Base-by-base conservation (phyloP, 257 asterid species). In the Plectranthus barbatus region DNA sequence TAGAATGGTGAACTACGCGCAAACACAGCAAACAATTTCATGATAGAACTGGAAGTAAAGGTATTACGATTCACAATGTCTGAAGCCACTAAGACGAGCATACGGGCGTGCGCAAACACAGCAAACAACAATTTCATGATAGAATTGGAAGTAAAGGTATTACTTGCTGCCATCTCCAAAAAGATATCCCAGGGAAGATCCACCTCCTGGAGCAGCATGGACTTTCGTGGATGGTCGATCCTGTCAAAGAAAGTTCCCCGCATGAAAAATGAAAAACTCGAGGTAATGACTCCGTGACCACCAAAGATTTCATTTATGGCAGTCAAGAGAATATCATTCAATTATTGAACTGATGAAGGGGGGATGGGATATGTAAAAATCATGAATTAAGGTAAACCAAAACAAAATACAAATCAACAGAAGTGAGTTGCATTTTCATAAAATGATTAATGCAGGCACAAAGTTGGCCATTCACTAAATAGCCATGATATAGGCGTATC, bases 201-300 rank as follows among this genome's bases (percentile, higher is more conserved):
- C 84, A 46, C 87, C 87, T 17, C 87, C 87, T 44, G 84, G 87
- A 55, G 87, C 87, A 71, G 85, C 80, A 53, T 81, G 84, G 67
- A 81, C 84, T 66, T 81, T 81, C 12, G 87, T 81, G 4, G 85
- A 79, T 1, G 87, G 87, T 18, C 83, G 80, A 62, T 81, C 87
- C 87, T 81, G 79, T 60, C 29, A 51, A 31, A 19, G 29, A 63
- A 69, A 58, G 14, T 36, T 47, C 57, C 13, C 39, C 9, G 6
- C 13, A 4, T 26, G 3, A 26, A 26, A 5, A 26, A n/a, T n/a
- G n/a, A 26, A 26, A 26, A 26, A 26, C 31, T 26, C 31, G 2
- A 26, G 5, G 5, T 5, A 26, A 26, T 26, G 31, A 26, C 5
- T n/a, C n/a, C n/a, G n/a, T n/a, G n/a, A n/a, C n/a, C n/a, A n/a